Conservation (phyloP, 179 eudicot genomes). For the Beta macrorhiza region DNA sequence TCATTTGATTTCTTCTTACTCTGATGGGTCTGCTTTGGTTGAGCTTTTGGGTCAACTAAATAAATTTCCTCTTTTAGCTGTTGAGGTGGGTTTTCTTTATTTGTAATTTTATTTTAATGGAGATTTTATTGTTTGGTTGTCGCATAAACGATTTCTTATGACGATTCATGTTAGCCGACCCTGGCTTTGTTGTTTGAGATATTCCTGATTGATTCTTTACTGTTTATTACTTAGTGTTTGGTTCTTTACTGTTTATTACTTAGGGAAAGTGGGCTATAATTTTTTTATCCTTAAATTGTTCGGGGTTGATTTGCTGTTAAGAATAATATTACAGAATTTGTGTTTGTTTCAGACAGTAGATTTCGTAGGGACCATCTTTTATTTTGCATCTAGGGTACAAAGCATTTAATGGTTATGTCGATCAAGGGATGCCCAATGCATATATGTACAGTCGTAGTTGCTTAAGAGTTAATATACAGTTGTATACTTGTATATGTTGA, state of each 20-base stretch:
- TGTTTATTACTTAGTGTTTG: too few species aligned
- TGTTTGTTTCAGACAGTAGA: not conserved
- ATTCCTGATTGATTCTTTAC: too few species aligned
- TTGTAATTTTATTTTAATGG: too few species aligned
- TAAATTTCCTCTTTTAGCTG: not conserved
- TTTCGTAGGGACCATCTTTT: not conserved
- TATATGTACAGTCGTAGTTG: too few species aligned
- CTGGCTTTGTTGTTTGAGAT: too few species aligned
- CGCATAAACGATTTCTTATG: too few species aligned
- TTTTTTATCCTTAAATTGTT: not conserved
- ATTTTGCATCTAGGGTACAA: not conserved
- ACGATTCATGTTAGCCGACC: too few species aligned
- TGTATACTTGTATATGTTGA: too few species aligned
- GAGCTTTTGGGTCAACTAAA: conserved; percentile 53
- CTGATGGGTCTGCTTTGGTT: conserved; percentile 53
- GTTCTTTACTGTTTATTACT: too few species aligned
- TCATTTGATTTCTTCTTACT: conserved; percentile 38
- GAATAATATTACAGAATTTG: not conserved
- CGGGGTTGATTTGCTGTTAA: not conserved
- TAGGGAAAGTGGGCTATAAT: too few species aligned
- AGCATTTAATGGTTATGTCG: not conserved
- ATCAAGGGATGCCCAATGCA: too few species aligned
- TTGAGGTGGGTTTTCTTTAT: conserved; percentile 3
- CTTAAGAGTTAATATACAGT: too few species aligned
- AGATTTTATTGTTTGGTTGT: not conserved